Conservation (phyloP, 2,329 filamentous ascomycete species). For the Sclerotinia glacialis region DNA sequence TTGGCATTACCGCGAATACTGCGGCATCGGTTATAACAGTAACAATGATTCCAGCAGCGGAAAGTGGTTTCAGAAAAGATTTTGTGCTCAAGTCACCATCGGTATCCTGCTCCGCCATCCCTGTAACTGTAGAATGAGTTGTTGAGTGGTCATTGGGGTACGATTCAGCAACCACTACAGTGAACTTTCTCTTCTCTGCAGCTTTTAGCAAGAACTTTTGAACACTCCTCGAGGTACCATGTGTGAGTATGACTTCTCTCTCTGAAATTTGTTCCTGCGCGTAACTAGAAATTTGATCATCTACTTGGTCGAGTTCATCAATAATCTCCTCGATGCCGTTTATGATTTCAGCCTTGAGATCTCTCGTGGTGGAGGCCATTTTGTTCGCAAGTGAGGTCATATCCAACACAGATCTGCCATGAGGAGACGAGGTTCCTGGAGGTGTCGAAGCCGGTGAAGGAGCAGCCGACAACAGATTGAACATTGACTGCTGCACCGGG, state of each 20-base stretch:
- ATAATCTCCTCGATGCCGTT: slow-evolving; percentile 94
- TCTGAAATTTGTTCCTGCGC: slow-evolving; percentile 91
- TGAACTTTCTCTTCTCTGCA: slow-evolving; percentile 86
- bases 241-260: slow-evolving; percentile 86
- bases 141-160: slow-evolving; percentile 66
- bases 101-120: slow-evolving; percentile 48
- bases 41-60: slow-evolving; percentile 73
- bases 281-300: slow-evolving; percentile 86
- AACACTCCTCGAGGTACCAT: slow-evolving; percentile 81
- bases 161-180: slow-evolving; percentile 76
- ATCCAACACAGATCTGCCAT: slow-evolving; percentile 39
- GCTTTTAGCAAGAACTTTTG: slow-evolving; percentile 87
- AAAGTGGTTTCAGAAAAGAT: slow-evolving; percentile 73
- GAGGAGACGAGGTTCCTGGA: slow-evolving; percentile 50
- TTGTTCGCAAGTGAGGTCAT: slow-evolving; percentile 34
- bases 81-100: slow-evolving; percentile 43
- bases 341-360: slow-evolving; percentile 85
- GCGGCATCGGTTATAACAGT: slow-evolving; percentile 82
- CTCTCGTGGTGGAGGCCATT: slow-evolving; percentile 47
- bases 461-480: slow-evolving; percentile 76
- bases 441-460: slow-evolving; percentile 56
- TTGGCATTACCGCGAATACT: slow-evolving; percentile 89
- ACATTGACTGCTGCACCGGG: slow-evolving; percentile 67
- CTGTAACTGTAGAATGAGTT: slow-evolving; percentile 61
- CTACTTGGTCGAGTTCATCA: slow-evolving; percentile 88